phyloP scores from a whole-genome alignment of 495 filamentous ascomycete species.

The Neurospora tetraspora region DNA sequence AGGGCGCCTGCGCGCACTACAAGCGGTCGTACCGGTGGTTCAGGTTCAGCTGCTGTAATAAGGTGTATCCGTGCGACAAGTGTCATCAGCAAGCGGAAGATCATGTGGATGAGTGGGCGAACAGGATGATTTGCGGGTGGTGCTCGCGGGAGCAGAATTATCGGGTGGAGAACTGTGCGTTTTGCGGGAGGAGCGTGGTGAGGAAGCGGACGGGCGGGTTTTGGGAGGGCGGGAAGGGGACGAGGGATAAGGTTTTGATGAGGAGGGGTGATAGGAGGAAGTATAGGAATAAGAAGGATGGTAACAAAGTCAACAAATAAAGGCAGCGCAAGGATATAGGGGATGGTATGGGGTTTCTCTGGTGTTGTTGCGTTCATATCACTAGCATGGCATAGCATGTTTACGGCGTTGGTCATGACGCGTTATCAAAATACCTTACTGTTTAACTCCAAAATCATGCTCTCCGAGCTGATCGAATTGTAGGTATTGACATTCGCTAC shows the following conservation, averaged over 20 bases:
- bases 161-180: slow-evolving; percentile 64
- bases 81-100: slow-evolving; percentile 28
- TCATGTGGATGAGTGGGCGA: slow-evolving; percentile 70
- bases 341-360: no score
- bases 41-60: slow-evolving; percentile 49
- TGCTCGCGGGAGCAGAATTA: slow-evolving; percentile 81
- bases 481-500: not conserved
- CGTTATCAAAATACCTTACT: no score
- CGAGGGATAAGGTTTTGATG: slow-evolving; percentile 59
- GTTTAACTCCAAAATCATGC: no score
- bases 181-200: slow-evolving; percentile 67
- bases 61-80: slow-evolving; percentile 68
- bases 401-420: not conserved
- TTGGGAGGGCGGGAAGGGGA: slow-evolving; percentile 90
- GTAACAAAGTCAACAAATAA: not conserved
- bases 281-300: slow-evolving; percentile 32
- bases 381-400: not conserved
- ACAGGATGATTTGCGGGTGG: slow-evolving; percentile 80
- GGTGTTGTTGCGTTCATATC: not conserved
- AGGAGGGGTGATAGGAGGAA: slow-evolving; percentile 68
- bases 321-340: no score
- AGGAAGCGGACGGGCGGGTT: slow-evolving; percentile 59
- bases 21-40: slow-evolving; percentile 80
- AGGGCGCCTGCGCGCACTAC: slow-evolving; percentile 73
- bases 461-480: no score